Evolutionary conservation across 108 stramenopile species (phyloP), one percentile per base, ranked within the genome.

Genomic region (Nitzschia inconspicua): DNA sequence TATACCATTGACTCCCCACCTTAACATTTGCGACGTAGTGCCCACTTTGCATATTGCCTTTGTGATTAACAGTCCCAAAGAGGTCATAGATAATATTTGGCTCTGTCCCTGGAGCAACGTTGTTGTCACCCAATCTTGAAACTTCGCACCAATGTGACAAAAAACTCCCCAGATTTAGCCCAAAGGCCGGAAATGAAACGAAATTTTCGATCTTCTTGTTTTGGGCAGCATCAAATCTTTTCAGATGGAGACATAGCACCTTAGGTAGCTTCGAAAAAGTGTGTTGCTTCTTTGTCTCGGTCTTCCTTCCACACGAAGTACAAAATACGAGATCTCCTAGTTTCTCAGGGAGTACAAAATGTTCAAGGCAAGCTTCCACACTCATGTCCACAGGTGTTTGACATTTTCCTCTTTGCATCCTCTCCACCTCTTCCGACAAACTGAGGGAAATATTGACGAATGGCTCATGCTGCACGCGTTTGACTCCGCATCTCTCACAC

Each of bases 211-310:
- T 82, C 60, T 92, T 92, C 43, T 75, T 76, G 50, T 82, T 84
- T 16, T 55, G 66, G 11, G 77, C 68, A 18, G 84, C 68, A 70
- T 92, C 80, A 58, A 92, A 92, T 24, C 86, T 72, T 53, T 92
- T 92, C 61, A 92, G 63, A 58, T 92, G 90, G 14, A 92, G 68
- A 52, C 84, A 85, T n/a, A 92, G 74, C 11, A 88, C 63, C 34
- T 71, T 65, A 8, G 90, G 90, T 2, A 92, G 73, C 28, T 68
- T 76, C 11, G 80, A 62, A 74, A 92, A 80, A 0, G 85, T 83
- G 26, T 84, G 85, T 55, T 92, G 90, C 57, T 85, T 85, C 52
- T 69, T 55, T 19, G 82, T 79, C 11, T 47, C 42, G 0, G 79
- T 83, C 41, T 84, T 86, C 34, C 58, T 73, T 0, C 65, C 47